Evolutionary conservation across 2,329 filamentous ascomycete species (phyloP), one percentile per base, ranked within the genome.

Genomic region (Clonostachys rosea): DNA sequence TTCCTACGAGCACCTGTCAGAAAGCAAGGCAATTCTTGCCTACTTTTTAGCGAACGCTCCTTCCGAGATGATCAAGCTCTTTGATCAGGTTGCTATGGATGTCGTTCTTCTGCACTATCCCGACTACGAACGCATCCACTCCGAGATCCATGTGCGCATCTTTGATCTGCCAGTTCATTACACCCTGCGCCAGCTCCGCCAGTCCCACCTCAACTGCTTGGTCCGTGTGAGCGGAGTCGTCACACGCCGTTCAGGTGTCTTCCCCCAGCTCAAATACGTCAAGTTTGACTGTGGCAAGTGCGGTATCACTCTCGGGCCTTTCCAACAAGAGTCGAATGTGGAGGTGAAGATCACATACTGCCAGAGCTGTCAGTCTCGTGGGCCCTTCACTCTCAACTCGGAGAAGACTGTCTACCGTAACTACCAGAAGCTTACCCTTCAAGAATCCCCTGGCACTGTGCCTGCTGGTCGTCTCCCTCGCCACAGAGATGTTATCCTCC

Each of bases 321-420:
- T 96, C 74, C 92, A 96, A 62, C 94, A 99, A 61, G 94, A 99
- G 70, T 94, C 92, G 40, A 95, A 94, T 52, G 85, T 91, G 40
- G 94, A 99, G 67, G 91, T 99, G 62, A 96, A 92, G 70, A 89
- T 99, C 57, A 89, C 88, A 1, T 99, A 89, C 74, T 99, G 94
- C 64, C 92, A 96, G 63, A 94, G 89, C 64, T 99, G 94, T 69
- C 92, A 97, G 69, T 95, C 90, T 37, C 85, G 90, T 39, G 94
- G 94, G 0, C 95, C 94, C 0, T 99, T 99, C 62, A 95, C 86
- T 0, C 75, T 99, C 54, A 97, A 97, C 70, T 94, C 91, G 5
- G 94, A 97, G 65, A 95, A 96, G 75, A 99, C 94, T 0, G 88
- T 99, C 14, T 99, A 99, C 71, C 87, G 94, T 52, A 99, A 99